phyloP scores from a whole-genome alignment of 192 early-diverging fungal genomes.

The Bifiguratus adelaidae region DNA sequence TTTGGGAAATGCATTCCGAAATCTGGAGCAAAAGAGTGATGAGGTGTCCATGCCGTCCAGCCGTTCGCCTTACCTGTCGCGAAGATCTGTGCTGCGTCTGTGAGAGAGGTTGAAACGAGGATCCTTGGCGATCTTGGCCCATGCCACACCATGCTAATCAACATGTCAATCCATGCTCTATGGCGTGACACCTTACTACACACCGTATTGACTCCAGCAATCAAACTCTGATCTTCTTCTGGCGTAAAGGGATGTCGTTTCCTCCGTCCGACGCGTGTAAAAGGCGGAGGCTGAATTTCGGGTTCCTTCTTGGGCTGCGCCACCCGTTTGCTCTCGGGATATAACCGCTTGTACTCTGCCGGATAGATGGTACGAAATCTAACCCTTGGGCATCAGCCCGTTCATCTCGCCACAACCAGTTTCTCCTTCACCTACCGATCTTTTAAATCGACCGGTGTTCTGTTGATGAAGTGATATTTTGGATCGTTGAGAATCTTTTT shows the following conservation, averaged over 20 bases:
- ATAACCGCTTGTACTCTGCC: slow-evolving; percentile 9
- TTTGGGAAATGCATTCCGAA: slow-evolving; percentile 11
- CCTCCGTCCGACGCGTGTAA: slow-evolving; percentile 5
- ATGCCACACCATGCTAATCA: slow-evolving; percentile 8
- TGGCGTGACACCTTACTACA: background rate
- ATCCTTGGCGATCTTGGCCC: slow-evolving; percentile 8
- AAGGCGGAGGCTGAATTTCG: slow-evolving; percentile 6
- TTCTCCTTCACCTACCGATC: slow-evolving; percentile 9
- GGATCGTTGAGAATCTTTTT: slow-evolving; percentile 9
- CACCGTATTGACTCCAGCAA: slow-evolving; percentile 6
- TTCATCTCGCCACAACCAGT: background rate
- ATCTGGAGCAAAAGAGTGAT: background rate
- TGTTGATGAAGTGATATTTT: slow-evolving; percentile 7
- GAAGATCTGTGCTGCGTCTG: slow-evolving; percentile 7
- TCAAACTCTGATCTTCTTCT: slow-evolving; percentile 5
- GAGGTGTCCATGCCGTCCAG: background rate
- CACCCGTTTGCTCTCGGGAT: slow-evolving; percentile 7
- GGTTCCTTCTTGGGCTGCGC: slow-evolving; percentile 4
- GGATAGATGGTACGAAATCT: slow-evolving; percentile 12
- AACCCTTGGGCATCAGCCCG: background rate
- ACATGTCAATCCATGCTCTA: background rate
- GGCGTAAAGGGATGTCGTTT: slow-evolving; percentile 3
- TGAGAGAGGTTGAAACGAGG: slow-evolving; percentile 5
- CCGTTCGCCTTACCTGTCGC: slow-evolving; percentile 1
- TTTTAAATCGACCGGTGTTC: slow-evolving; percentile 8